phyloP scores from a whole-genome alignment of 768 basidiomycete species.

The Lactarius tabidus region DNA sequence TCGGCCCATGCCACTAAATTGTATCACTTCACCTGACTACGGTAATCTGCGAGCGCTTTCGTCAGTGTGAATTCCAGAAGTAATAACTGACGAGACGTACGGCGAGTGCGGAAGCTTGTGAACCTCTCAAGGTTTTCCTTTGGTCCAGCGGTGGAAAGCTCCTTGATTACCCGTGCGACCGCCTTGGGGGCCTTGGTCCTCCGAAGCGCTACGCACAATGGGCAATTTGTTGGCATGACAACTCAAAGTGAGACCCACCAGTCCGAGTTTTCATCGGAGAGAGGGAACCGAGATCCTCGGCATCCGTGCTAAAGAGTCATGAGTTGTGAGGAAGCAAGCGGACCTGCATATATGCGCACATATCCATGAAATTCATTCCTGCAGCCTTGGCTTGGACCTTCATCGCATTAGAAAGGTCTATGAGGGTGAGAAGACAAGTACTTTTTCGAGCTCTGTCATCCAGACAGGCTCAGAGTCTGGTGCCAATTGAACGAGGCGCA shows the following conservation, averaged over 20 bases:
- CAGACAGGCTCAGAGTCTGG: slow-evolving; percentile 58
- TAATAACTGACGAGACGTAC: slow-evolving; percentile 40
- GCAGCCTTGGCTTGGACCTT: slow-evolving; percentile 75
- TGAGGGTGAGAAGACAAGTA: slow-evolving; percentile 28
- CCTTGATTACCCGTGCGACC: slow-evolving; percentile 58
- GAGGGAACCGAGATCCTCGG: slow-evolving; percentile 19
- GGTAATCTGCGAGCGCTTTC: slow-evolving; percentile 48
- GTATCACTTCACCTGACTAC: slow-evolving; percentile 54
- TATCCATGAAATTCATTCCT: slow-evolving; percentile 83
- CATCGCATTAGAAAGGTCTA: background rate
- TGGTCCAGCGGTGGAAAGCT: slow-evolving; percentile 62
- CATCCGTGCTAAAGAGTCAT: slow-evolving; percentile 22
- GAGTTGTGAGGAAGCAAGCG: slow-evolving; percentile 5
- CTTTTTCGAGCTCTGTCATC: slow-evolving; percentile 92
- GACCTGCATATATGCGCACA: slow-evolving; percentile 45
- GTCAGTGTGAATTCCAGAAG: slow-evolving; percentile 28
- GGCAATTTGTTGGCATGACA: slow-evolving; percentile 28
- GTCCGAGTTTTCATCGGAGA: background rate
- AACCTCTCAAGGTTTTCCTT: slow-evolving; percentile 61
- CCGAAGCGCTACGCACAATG: slow-evolving; percentile 45
- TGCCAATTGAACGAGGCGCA: slow-evolving; percentile 72
- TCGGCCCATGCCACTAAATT: slow-evolving; percentile 17
- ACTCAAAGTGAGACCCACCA: background rate
- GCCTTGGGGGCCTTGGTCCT: slow-evolving; percentile 57
- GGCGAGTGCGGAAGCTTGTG: slow-evolving; percentile 67